Conservation (phyloP, 768 basidiomycete species). For the Panaeolus papilionaceus region DNA sequence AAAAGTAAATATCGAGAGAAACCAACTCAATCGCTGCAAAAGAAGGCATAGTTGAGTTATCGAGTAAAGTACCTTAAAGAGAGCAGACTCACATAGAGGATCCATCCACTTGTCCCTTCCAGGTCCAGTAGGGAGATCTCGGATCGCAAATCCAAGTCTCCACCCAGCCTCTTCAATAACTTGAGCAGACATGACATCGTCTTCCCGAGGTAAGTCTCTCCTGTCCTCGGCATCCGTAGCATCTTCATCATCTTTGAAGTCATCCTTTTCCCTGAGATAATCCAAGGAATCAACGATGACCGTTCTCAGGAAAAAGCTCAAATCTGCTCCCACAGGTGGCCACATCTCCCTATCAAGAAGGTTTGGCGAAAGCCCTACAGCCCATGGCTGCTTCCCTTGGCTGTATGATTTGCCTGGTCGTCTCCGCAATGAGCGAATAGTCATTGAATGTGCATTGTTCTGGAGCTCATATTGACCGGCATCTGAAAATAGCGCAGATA, state of each 20-base stretch:
- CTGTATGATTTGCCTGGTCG: slow-evolving; percentile 30
- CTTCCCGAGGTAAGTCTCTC: neutral
- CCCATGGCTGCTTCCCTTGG: slow-evolving; percentile 48
- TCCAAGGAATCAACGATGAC: slow-evolving; percentile 86
- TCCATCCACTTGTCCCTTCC: slow-evolving; percentile 82
- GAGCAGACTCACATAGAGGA: slow-evolving; percentile 70
- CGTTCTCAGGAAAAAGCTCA: slow-evolving; percentile 82
- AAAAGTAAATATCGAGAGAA: slow-evolving; percentile 12
- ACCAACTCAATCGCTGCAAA: slow-evolving; percentile 56
- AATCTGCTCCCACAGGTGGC: slow-evolving; percentile 87
- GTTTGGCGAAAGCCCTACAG: slow-evolving; percentile 75
- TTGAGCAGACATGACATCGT: slow-evolving; percentile 13
- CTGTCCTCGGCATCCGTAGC: slow-evolving; percentile 9
- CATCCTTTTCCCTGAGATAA: slow-evolving; percentile 34
- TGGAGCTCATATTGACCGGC: slow-evolving; percentile 55
- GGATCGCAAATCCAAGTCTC: slow-evolving; percentile 85
- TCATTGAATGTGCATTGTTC: slow-evolving; percentile 39
- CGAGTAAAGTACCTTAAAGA: slow-evolving; percentile 5
- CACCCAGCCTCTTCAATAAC: slow-evolving; percentile 70
- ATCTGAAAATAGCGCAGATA: slow-evolving; percentile 80
- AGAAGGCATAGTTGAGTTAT: slow-evolving; percentile 12
- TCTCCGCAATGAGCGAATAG: slow-evolving; percentile 41
- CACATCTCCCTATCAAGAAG: slow-evolving; percentile 79
- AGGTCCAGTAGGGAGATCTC: slow-evolving; percentile 68
- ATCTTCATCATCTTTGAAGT: slow-evolving; percentile 27